Evolutionary conservation across 2,329 filamentous ascomycete genomes (phyloP).

Genomic region (Ramichloridium luteum): DNA sequence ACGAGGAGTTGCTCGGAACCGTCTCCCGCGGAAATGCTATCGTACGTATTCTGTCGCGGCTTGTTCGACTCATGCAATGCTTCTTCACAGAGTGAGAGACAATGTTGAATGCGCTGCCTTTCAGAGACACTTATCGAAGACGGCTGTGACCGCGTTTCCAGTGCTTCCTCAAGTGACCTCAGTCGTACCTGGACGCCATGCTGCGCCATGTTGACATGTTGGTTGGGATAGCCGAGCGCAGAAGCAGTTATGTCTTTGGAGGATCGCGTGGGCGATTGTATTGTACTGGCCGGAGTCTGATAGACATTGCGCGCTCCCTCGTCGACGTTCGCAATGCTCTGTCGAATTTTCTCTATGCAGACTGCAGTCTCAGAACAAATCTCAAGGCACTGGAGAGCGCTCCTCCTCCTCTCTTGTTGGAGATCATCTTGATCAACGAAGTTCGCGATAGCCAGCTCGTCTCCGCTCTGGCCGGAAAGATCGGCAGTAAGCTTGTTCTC

Average conservation of each 20-base stretch:
- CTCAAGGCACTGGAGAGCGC: not conserved
- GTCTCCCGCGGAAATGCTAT: not conserved
- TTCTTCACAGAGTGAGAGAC: not conserved
- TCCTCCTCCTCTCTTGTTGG: slow-evolving; percentile 1
- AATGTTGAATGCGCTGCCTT: not conserved
- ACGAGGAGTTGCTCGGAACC: not conserved
- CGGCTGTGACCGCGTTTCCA: not conserved
- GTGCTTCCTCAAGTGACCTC: not conserved
- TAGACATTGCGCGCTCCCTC: not conserved
- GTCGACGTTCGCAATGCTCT: slow-evolving; percentile 1
- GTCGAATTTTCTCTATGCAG: not conserved
- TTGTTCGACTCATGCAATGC: not conserved
- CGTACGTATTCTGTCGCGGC: not conserved
- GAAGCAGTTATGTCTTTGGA: not conserved
- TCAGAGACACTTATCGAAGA: not conserved
- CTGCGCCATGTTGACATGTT: not conserved
- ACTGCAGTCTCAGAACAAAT: not conserved
- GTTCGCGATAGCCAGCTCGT: not conserved
- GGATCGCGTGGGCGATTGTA: not conserved
- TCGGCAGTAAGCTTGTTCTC: not conserved
- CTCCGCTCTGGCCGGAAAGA: not conserved
- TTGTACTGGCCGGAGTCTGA: not conserved
- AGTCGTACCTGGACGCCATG: not conserved
- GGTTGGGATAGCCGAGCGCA: not conserved
- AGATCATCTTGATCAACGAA: not conserved